Evolutionary conservation across 495 filamentous ascomycete species (phyloP), one percentile per base, ranked within the genome.

Genomic region (Penicillium argentinense): DNA sequence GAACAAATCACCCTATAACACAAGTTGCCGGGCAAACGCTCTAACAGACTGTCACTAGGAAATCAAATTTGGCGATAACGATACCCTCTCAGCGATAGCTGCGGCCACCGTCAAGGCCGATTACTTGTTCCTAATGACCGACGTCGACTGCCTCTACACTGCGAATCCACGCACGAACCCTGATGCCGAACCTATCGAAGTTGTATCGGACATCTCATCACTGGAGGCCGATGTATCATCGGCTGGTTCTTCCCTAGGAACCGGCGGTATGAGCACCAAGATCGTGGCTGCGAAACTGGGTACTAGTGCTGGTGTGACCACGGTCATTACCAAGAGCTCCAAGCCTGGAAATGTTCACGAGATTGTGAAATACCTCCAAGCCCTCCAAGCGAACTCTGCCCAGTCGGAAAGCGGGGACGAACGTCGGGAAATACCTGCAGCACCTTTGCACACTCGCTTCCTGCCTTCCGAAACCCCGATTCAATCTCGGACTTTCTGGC

Each of bases 51-150:
- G 29, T 37, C 47, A 18, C 2, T 42, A 84, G 77, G 93, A 98
- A 81, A 97, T 98, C 64, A 97, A 97, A 79, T 98, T 98, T 59
- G 93, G 93, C 50, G 93, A 98, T 72, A 98, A 98, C 56, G 93
- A 98, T 69, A 98, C 93, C 11, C 73, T 98, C 22, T 95, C 89
- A 24, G 93, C 95, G 29, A 95, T 98, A 54, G 96, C 93, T 2
- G 92, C 93, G 4, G 95, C 87, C 37, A 96, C 97, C 89, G 87
- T 97, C 51, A 90, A 95, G 60, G 93, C 93, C 33, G 89, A 98
- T 63, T 92, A 96, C 54, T 80, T 98, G 11, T 98, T 98, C 67
- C 75, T 98, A 32, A 98, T 98, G 93, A 98, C 93, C 8, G 93
- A 98, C 60, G 93, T 98, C 30, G 93, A 98, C 62, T 97, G 91